These are phyloP conservation scores for Pyrenochaeta sp. DNA, from an alignment of 2,329 filamentous ascomycete species.

Conservation along the genomic window DNA sequence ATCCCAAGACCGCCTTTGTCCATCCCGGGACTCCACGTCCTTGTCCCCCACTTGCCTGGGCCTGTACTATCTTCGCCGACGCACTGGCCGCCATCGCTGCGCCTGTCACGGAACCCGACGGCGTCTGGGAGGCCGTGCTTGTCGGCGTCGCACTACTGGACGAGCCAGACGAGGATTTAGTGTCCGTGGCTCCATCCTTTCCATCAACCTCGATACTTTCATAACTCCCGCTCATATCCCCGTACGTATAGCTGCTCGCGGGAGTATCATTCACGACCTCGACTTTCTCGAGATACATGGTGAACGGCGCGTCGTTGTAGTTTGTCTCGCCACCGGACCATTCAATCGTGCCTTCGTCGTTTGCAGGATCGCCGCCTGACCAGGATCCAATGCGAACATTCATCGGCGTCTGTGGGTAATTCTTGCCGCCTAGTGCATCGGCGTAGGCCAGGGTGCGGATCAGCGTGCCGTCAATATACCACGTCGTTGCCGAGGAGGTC, in stretches of 20 bases:
- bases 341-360: constrained; percentile 64
- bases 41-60: too few relatives aligned
- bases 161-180: too few relatives aligned
- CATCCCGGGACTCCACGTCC: too few relatives aligned
- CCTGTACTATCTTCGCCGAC: too few relatives aligned
- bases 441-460: constrained; percentile 68
- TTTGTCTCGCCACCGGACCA: constrained; percentile 70
- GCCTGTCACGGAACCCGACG: too few relatives aligned
- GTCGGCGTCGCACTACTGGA: too few relatives aligned
- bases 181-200: background rate
- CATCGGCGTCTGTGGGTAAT: constrained; percentile 80
- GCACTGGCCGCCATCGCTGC: too few relatives aligned
- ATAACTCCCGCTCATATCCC: constrained; percentile 55
- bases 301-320: constrained; percentile 55
- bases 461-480: constrained; percentile 71
- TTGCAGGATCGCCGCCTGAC: constrained; percentile 55
- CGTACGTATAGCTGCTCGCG: constrained; percentile 56
- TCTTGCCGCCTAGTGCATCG: constrained; percentile 61
- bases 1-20: too few relatives aligned
- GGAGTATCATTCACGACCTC: constrained; percentile 60
- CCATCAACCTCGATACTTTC: constrained; percentile 55
- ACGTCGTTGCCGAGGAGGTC: constrained; percentile 70
- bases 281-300: constrained; percentile 59
- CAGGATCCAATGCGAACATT: constrained; percentile 56
- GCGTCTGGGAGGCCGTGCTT: too few relatives aligned